Evolutionary conservation across 2,329 filamentous ascomycete genomes (phyloP), one percentile per base, ranked within the genome.

Genomic region (Cercospora brassicicola): DNA sequence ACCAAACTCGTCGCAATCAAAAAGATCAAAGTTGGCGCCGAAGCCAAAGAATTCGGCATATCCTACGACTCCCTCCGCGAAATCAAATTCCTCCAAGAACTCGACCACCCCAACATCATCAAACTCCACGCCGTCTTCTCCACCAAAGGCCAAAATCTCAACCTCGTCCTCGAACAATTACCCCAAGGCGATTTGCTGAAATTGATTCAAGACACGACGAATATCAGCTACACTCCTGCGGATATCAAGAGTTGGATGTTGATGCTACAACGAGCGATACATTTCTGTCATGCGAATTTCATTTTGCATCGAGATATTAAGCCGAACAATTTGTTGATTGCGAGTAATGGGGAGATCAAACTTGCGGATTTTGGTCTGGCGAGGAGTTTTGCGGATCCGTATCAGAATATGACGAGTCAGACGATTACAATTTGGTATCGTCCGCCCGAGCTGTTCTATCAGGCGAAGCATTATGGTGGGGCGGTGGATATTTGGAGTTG

Each of bases 201-300:
- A 86, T 87, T 99, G 67, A 96, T 97, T 79, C 92, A 92, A 79
- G 94, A 98, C 80, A 89, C 87, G 31, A 87, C 90, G 56, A 84
- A 84, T 64, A 90, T 97, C 57, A 88, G 89, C 64, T 98, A 98
- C 79, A 91, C 91, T 69, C 88, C 89, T 10, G 91, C 92, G 18
- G 95, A 99, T 79, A 93, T 98, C 80, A 99, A 99, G 80, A 91
- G 93, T 15, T 99, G 95, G 95, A 96, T 97, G 90, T 92, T 91
- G 71, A 98, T 98, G 95, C 86, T 98, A n/a, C 88, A 87, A 30
- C 89, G 94, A 51, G 95, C 91, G 28, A 89, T 98, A 30, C 96
- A 93, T 90, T 99, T 96, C 84, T 98, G 95, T 80, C 95, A 99
- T 80, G 92, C 94, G 78, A 96, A 95, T 79, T 94, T 91, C 75